Base-by-base conservation (phyloP, 345 rosid species). In the Arabidopsis suecica region DNA sequence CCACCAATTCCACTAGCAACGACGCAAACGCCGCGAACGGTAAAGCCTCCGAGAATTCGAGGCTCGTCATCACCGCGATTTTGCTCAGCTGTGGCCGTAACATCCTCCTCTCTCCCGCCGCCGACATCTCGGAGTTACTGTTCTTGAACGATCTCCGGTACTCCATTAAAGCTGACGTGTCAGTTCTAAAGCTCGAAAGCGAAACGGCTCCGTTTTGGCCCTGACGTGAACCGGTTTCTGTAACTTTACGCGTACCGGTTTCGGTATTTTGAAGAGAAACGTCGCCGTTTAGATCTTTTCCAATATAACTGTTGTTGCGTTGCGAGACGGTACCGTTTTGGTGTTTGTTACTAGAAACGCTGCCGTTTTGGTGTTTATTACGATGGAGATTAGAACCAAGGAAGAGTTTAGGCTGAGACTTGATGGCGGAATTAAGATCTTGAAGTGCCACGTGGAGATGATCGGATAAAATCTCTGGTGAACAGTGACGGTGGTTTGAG, bases 11-110 rank as follows among this genome's bases (percentile, higher is more conserved):
- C 77, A 87, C 87, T 3, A 93, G 83, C 81, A 88, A 68, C 22
- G 93, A 88, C 7, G 93, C 96, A 67, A 93, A 93, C 32, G 93
- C 93, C 7, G 97, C 91, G 9, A 93, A 89, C 0, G 98, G 98
- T 48, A 93, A 88, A n/a, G 97, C 97, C 63, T 90, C 92, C 1
- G 91, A 86, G 80, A 93, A 93, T 59, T 90, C 95, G 0, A 90
- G 82, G 23, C 88, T 84, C 1, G 89, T 86, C 61, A 89, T 69
- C 48, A 89, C 83, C 2, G 87, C 90, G 4, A 86, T 81, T 73
- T 85, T 89, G 49, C 94, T 88, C 78, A 86, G 36, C 70, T 88
- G 96, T 3, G 91, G 91, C 79, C 97, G 81, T 57, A 93, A 49
- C 44, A 69, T 74, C 75, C 82, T 90, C 76, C 90, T 65, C 53